Evolutionary conservation across 225 moss, liverwort and hornwort genomes (phyloP), one percentile per base, ranked within the genome.

Genomic region (Straminergon stramineum): DNA sequence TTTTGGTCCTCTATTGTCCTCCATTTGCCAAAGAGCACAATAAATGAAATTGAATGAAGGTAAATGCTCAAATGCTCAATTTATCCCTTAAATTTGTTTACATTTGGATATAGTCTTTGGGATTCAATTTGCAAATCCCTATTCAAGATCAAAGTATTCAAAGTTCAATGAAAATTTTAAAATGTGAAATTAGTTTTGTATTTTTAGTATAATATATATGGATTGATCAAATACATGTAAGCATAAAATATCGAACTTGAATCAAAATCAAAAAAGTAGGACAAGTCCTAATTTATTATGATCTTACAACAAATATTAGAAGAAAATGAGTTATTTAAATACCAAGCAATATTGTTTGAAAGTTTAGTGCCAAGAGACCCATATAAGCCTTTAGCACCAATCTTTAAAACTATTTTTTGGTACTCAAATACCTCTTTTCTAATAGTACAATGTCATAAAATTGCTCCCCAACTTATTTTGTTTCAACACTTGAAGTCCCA

Each of bases 21-120:
- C 35, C 5, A 23, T 35, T 1, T 5, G 5, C 13, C 5, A 53
- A 53, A 34, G 1, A 32, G 2, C 0, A 2, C 14, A 77, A 22
- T 35, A 23, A 55, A 37, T 23, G 2, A 23, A 53, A 78, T 23
- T 1, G 2, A 23, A 7, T 37, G 4, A 9, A 37, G 6, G 1
- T 24, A 26, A n/a, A 26, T n/a, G 17, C 4, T 79, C 26, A 26
- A n/a, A 26, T n/a, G 17, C 4, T 79, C 26, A 79, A 57, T 79
- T 56, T 79, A 16, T n/a, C 11, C 27, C 7, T 48, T n/a, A n/a
- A n/a, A n/a, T n/a, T 57, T 1, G 1, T 18, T 30, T 60, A 30
- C 2, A 17, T 52, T 14, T 8, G 5, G 4, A 22, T 3, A 53
- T 15, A 4, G 4, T 32, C 27, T 62, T 26, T 31, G 2, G 14